Percentiles rank a stretch among this genome's conserved stretches.
phyloP scores from a whole-genome alignment of 192 early-diverging fungal genomes.

The Glomus cerebriforme region DNA sequence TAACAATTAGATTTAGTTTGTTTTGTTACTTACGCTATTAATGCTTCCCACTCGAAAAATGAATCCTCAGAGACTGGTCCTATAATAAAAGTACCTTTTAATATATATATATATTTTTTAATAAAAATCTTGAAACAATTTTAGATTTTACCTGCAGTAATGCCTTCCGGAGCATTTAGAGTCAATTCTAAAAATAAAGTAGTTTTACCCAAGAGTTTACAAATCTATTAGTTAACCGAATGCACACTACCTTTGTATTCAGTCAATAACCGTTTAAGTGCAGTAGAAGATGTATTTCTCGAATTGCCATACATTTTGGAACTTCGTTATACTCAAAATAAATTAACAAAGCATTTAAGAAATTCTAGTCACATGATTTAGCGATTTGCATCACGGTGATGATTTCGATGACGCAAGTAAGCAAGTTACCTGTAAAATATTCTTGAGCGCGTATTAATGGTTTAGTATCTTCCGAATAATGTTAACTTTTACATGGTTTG shows the following conservation, averaged over 20 bases:
- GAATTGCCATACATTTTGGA: not conserved
- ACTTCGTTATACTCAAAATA: too few species aligned
- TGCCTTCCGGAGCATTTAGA: slow-evolving; percentile 89
- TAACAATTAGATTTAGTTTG: not conserved
- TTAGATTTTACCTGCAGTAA: slow-evolving; percentile 72
- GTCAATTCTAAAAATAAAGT: slow-evolving; percentile 81
- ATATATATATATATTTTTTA: not conserved
- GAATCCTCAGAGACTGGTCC: slow-evolving; percentile 82
- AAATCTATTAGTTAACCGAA: slow-evolving; percentile 3
- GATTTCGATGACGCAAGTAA: too few species aligned
- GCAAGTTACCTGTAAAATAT: too few species aligned
- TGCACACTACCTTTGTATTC: slow-evolving; percentile 78
- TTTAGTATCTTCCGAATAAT: too few species aligned
- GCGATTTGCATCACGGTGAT: too few species aligned
- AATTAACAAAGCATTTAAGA: too few species aligned
- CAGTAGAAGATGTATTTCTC: slow-evolving; percentile 64
- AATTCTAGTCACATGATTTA: too few species aligned
- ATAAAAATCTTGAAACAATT: slow-evolving; percentile 30
- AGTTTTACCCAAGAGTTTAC: too few species aligned
- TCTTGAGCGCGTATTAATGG: too few species aligned
- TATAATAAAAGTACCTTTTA: slow-evolving; percentile 29
- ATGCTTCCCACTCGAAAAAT: slow-evolving; percentile 87
- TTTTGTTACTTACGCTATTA: slow-evolving; percentile 66
- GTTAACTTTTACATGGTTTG: too few species aligned
- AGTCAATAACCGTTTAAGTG: slow-evolving; percentile 87